Base-by-base conservation (phyloP, 2,329 filamentous ascomycete genomes). In the Bipolaris gigantea region DNA sequence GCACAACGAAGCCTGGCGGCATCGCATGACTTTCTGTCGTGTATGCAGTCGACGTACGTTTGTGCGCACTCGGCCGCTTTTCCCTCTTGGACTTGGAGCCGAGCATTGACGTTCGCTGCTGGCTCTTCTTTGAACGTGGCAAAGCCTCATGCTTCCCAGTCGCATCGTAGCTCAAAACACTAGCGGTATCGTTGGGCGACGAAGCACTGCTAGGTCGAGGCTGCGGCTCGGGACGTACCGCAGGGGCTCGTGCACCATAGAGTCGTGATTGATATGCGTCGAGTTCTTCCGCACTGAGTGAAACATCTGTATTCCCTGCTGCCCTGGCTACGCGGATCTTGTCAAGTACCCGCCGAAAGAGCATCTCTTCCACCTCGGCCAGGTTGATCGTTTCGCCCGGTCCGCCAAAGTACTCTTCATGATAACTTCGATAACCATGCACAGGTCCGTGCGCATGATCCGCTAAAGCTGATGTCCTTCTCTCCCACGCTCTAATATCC, bases 271-370 rank as follows among this genome's bases (percentile, higher is more conserved):
- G 88, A 63, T 96, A 80, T 42, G 91, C 92, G 57, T 87, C 88
- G 64, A 96, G 79, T 73, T 97, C 92, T 49, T 89, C 85, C 66
- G 87, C 84, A 63, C 83, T 91, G 59, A 97, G 82, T 71, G 87
- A 89, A 51, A 97, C 90, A 53, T 95, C 89, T 40, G 82, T 80
- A 73, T 87, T 88, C 59, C 92, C 92, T 67, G 85, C 85, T 59
- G 85, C 84, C 71, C 90, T 86, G 15, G 92, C 91, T 61, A 86
- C 84, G 60, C 87, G 85, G 69, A 97, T 95, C 62, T 90, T 88
- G 65, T 87, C 85, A 73, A 95, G 77, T 36, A 92, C 92, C 60
- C 85, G 85, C 61, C 92, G 87, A 60, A 94, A 85, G 64, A 96
- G 75, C 59, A 83, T 81, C 63, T 93, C 88, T 71, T 96, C 90